These are phyloP conservation scores for Eleusine coracana DNA, from an alignment of 176 grass and related monocot genomes.

Conservation along the genomic window DNA sequence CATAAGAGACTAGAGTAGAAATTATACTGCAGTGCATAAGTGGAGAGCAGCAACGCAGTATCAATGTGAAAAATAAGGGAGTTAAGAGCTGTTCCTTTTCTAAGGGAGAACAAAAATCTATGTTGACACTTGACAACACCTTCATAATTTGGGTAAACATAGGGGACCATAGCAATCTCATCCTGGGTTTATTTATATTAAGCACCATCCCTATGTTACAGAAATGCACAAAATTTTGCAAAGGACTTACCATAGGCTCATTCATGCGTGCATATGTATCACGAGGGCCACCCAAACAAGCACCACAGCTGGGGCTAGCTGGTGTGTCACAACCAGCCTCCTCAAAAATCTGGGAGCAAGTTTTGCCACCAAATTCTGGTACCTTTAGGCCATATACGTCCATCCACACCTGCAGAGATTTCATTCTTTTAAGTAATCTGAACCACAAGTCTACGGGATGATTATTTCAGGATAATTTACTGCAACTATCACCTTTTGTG, in stretches of 20 bases:
- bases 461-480: background rate
- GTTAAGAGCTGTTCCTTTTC: background rate
- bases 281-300: slow-evolving; percentile 87
- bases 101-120: background rate
- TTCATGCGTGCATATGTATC: slow-evolving; percentile 98
- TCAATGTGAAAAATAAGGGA: background rate
- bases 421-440: slow-evolving; percentile 11
- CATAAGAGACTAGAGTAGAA: background rate
- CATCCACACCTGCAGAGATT: slow-evolving; percentile 83
- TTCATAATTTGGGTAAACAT: background rate
- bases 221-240: background rate
- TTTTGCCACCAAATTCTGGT: slow-evolving; percentile 78
- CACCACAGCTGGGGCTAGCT: slow-evolving; percentile 85
- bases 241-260: slow-evolving; percentile 60
- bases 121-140: background rate
- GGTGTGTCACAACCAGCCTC: slow-evolving; percentile 94
- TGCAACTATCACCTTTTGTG: slow-evolving; percentile 73
- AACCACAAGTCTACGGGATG: background rate
- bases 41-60: background rate
- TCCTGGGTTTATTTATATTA: background rate
- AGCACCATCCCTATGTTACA: background rate
- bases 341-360: slow-evolving; percentile 95
- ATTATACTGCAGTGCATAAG: too few relatives aligned
- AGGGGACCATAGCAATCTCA: background rate
- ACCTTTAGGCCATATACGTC: slow-evolving; percentile 79